These are phyloP conservation scores for Biscogniauxia marginata DNA, from an alignment of 2,329 filamentous ascomycete species.

Conservation along the genomic window DNA sequence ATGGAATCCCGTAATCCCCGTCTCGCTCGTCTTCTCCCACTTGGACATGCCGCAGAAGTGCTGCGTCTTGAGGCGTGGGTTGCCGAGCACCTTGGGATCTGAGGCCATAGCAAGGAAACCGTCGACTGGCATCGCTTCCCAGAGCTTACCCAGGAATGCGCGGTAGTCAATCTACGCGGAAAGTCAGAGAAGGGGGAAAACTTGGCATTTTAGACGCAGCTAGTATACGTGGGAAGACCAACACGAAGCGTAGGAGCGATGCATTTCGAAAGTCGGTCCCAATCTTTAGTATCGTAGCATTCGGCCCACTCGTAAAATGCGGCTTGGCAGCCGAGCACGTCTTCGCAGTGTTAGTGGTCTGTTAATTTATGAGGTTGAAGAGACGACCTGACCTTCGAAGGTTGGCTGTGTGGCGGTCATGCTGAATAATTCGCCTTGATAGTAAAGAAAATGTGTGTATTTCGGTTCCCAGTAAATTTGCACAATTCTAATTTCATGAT, in stretches of 20 bases:
- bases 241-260: constrained; percentile 3
- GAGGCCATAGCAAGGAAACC: constrained; percentile 54
- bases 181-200: neutral
- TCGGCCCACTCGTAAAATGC: constrained; percentile 10
- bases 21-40: constrained; percentile 49
- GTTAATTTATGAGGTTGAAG: neutral
- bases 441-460: too few relatives aligned
- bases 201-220: neutral
- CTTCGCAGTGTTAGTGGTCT: neutral
- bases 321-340: constrained; percentile 4
- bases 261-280: constrained; percentile 3
- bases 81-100: constrained; percentile 50
- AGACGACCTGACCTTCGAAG: neutral
- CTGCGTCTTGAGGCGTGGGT: constrained; percentile 53
- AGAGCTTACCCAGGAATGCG: constrained; percentile 49
- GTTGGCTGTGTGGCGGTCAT: neutral
- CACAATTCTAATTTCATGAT: neutral
- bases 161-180: constrained; percentile 26
- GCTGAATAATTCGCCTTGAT: neutral
- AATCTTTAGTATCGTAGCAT: constrained; percentile 9
- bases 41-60: constrained; percentile 54
- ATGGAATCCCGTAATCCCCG: constrained; percentile 51
- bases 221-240: neutral
- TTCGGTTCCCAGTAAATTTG: neutral
- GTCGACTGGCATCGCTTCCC: constrained; percentile 55